Percentiles rank a stretch among this genome's conserved stretches.
Evolutionary conservation across 768 basidiomycete genomes (phyloP).

Genomic region (Naganishia friedmannii): DNA sequence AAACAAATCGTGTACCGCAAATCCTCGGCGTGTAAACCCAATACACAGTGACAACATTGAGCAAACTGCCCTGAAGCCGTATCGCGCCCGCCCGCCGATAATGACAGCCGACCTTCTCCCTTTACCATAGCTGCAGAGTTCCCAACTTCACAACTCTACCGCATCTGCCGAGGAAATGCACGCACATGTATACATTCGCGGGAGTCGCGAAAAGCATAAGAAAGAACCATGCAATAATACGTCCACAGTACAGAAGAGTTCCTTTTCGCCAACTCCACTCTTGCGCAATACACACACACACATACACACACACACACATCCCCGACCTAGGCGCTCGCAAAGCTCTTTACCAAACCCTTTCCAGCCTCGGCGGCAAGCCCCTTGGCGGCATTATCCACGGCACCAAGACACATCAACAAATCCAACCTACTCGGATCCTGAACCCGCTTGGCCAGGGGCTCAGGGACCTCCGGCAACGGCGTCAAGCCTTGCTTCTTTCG

Average conservation of each 20-base stretch:
- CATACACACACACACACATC: too few relatives aligned
- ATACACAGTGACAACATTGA: too few relatives aligned
- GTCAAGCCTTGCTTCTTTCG: conserved; percentile 77
- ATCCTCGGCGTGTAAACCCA: too few relatives aligned
- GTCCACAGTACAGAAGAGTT: background rate
- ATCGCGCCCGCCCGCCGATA: too few relatives aligned
- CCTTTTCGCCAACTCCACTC: background rate
- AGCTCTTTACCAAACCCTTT: conserved; percentile 76
- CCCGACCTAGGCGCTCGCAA: conserved; percentile 45
- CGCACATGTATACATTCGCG: too few relatives aligned
- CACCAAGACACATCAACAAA: conserved; percentile 77
- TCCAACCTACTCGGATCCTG: conserved; percentile 84
- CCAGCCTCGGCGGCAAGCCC: conserved; percentile 65
- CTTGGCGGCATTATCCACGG: conserved; percentile 80
- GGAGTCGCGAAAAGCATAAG: background rate
- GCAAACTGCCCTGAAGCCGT: too few relatives aligned
- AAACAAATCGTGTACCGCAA: too few relatives aligned
- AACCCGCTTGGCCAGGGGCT: conserved; percentile 80
- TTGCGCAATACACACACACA: background rate
- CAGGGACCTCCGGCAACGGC: conserved; percentile 80
- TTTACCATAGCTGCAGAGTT: too few relatives aligned
- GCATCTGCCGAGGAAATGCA: too few relatives aligned
- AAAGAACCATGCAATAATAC: conserved; percentile 4
- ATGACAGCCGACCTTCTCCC: too few relatives aligned
- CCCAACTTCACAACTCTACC: too few relatives aligned